phyloP scores from a whole-genome alignment of 2,329 filamentous ascomycete species.

The Aspergillus spinulosporus region DNA sequence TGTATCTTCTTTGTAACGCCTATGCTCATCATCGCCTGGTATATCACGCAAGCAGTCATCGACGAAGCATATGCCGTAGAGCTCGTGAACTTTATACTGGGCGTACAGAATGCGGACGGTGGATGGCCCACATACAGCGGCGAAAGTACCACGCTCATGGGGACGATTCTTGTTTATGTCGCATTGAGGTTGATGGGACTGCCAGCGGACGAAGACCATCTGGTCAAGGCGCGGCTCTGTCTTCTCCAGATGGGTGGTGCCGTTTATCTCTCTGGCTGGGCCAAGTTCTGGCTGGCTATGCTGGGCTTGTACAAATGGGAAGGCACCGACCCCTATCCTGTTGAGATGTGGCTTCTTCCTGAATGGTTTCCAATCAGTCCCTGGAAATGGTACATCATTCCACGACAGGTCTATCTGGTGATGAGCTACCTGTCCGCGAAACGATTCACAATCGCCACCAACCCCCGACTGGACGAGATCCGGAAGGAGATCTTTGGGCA shows the following conservation, averaged over 20 bases:
- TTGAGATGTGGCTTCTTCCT: slow-evolving; percentile 14
- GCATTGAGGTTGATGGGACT: slow-evolving; percentile 14
- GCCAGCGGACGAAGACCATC: background rate
- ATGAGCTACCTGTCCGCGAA: slow-evolving; percentile 12
- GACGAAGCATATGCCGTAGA: slow-evolving; percentile 2
- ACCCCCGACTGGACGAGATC: background rate
- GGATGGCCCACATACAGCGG: slow-evolving; percentile 12
- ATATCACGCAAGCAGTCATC: slow-evolving; percentile 8
- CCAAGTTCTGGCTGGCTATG: slow-evolving; percentile 16
- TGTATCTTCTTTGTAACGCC: slow-evolving; percentile 15
- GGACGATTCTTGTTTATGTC: slow-evolving; percentile 10
- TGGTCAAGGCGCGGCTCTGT: background rate
- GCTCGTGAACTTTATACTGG: slow-evolving; percentile 1
- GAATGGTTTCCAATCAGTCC: slow-evolving; percentile 11
- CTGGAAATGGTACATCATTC: slow-evolving; percentile 14
- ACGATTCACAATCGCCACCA: slow-evolving; percentile 4
- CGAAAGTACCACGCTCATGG: slow-evolving; percentile 6
- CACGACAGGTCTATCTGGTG: slow-evolving; percentile 6
- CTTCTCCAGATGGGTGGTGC: slow-evolving; percentile 2
- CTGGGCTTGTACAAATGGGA: slow-evolving; percentile 15
- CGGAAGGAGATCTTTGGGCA: slow-evolving; percentile 9
- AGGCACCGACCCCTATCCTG: slow-evolving; percentile 1
- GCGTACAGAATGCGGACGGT: background rate
- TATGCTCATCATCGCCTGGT: slow-evolving; percentile 7
- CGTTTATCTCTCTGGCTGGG: slow-evolving; percentile 5